A percentile compares a stretch with the other conserved stretches of the same genome.
Conservation (phyloP, 768 basidiomycete species). For the Termitomyces eurrhizus region DNA sequence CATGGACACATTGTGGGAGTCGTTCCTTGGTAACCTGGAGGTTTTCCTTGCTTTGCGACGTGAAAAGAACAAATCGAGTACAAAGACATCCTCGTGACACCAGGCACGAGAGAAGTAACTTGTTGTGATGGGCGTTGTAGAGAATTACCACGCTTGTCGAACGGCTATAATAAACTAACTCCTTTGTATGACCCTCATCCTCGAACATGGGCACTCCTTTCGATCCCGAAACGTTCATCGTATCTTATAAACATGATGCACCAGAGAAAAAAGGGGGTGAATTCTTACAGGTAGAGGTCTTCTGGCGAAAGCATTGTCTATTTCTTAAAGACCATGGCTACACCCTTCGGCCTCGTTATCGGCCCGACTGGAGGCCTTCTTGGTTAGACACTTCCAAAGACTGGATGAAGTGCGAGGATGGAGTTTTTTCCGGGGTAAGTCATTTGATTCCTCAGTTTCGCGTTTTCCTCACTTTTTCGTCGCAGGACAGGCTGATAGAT, state of each 20-base stretch:
- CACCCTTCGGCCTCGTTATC: constrained; percentile 9
- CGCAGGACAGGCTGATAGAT: not conserved
- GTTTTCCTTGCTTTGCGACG: not conserved
- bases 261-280: not conserved
- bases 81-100: not conserved
- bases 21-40: not conserved
- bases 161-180: not conserved
- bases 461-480: not conserved
- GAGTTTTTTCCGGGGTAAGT: not conserved
- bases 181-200: not conserved
- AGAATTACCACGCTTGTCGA: not conserved
- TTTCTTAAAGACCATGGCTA: constrained; percentile 7
- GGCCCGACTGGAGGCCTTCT: constrained; percentile 4
- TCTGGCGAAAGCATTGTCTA: constrained; percentile 2
- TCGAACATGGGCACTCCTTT: not conserved
- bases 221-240: not conserved
- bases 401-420: constrained; percentile 6
- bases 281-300: not conserved
- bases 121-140: not conserved
- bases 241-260: not conserved
- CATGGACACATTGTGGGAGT: not conserved
- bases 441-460: not conserved
- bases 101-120: not conserved
- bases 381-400: constrained; percentile 5
- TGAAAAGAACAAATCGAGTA: not conserved